Evolutionary conservation across 192 early-diverging fungal genomes (phyloP).

Genomic region (Coemansia sp.): DNA sequence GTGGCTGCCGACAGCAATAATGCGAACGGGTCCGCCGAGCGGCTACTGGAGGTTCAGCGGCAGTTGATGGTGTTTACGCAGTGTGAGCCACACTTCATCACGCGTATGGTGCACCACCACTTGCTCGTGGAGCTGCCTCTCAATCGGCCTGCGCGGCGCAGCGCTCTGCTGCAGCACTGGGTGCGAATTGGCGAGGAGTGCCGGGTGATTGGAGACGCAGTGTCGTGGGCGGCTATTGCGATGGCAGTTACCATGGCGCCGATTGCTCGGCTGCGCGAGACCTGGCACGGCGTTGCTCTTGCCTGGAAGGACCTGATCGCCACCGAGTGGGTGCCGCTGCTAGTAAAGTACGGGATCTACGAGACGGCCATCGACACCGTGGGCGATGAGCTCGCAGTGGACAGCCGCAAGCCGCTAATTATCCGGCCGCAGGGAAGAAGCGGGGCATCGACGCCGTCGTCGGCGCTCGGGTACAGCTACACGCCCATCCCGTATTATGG

Average conservation of each 20-base stretch:
- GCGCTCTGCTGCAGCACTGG: conserved; percentile 68
- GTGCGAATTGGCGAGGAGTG: conserved; percentile 64
- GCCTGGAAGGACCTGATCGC: conserved; percentile 56
- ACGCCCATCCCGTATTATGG: conserved; percentile 66
- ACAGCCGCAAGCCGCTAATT: conserved; percentile 23
- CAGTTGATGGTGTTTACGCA: conserved; percentile 60
- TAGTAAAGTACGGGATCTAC: conserved; percentile 59
- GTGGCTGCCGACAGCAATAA: neutral
- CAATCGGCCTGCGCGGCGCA: conserved; percentile 54
- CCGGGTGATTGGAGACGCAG: conserved; percentile 63
- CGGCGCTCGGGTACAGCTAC: conserved; percentile 22
- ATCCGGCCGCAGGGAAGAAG: conserved; percentile 26
- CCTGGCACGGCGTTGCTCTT: conserved; percentile 66
- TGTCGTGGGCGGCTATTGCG: conserved; percentile 68
- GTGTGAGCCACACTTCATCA: conserved; percentile 71
- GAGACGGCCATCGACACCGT: conserved; percentile 43
- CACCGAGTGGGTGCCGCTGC: conserved; percentile 63
- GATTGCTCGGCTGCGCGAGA: conserved; percentile 67
- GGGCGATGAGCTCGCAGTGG: neutral
- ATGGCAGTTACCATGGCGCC: conserved; percentile 69
- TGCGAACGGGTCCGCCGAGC: conserved; percentile 1
- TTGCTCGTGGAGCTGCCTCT: conserved; percentile 62
- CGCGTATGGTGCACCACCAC: conserved; percentile 69
- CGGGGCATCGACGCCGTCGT: conserved; percentile 18
- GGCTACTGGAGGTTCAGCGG: conserved; percentile 29